Base-by-base conservation (phyloP, 768 basidiomycete species). In the Amanita brunnescens region DNA sequence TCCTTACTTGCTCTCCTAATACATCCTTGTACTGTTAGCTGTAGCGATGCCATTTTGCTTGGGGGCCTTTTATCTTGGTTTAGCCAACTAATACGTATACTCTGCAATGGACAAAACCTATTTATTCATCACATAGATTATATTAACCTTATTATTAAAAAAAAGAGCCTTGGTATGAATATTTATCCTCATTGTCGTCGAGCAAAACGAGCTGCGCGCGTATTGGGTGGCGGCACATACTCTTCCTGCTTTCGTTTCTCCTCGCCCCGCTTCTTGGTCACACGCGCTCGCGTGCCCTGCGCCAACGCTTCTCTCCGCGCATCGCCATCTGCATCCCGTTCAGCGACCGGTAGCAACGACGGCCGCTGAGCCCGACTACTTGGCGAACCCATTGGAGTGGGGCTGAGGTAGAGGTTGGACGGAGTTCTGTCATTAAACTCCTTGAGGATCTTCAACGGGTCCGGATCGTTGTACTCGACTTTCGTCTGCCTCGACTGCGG, bases 251-350 rank as follows among this genome's bases (percentile, higher is more conserved):
- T 72, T 56, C 67, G 67, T 49, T 63, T 53, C 40, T 65, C 58
- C 51, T 63, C 57, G 24, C 60, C 44, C 23, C 47, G 56, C 52
- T 65, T 66, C 57, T 70, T 71, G 16, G 62, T 60, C 9, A 59
- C 63, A 55, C 67, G 67, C 6, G 74, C 73, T 18, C 63, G 62
- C 1, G 74, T 73, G 6, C 71, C 71, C 10, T 33, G 35, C 20
- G 34, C 43, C 48, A 66, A 70, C 2, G 66, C 63, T 10, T 38
- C 53, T 21, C 53, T 53, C 14, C 46, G 38, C 52, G 47, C 13
- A 42, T 44, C 37, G 16, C 20, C 35, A 39, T 43, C 30, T 12
- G 8, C n/a, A 10, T 42, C 44, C 16, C 34, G 29, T 20, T 34
- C 39, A 18, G 46, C 29, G 35, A n/a, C 9, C 37, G 50, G 16